Base-by-base conservation (phyloP, 768 basidiomycete species). In the Tricholoma terreum region DNA sequence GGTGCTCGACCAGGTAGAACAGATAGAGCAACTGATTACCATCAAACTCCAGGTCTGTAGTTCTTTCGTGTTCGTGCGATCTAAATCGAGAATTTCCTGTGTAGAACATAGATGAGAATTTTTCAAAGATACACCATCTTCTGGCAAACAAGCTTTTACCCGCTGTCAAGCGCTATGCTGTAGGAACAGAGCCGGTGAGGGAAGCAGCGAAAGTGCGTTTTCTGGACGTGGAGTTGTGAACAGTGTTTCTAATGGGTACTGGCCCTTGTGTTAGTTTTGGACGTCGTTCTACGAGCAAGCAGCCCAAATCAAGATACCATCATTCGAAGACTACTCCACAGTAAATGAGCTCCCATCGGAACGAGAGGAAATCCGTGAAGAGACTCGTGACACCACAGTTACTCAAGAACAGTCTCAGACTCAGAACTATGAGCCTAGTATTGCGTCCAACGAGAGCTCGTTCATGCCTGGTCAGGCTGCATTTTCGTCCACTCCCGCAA, bases 11-110 rank as follows among this genome's bases (percentile, higher is more conserved):
- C 94, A 97, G 74, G 88, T 94, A 54, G 93, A 96, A 66, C 92
- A 95, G 72, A 92, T 97, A 57, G 95, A 98, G 71, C 95, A 97
- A 68, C 80, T 95, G 65, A 95, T 96, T 59, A 94, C 95, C 8
- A 80, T 94, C 52, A 89, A 94, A 62, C 78, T 98, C 10, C 94
- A 95, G 82, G 92, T 89, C 55, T 61, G 70, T 54, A 45, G 50
- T 19, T 51, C 42, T 49, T 52, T 8, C n/a, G 33, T 10, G 19
- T n/a, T 27, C 4, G 27, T n/a, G 10, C 24, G 3, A 27, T 15
- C 6, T 4, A 42, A 58, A 8, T 30, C 27, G 48, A 49, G 9
- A 51, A 34, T 21, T 46, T 45, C 54, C 24, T 34, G 36, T 53
- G 31, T 66, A 92, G 90, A 87, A 93, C 69, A 88, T 95, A 64